phyloP scores from a whole-genome alignment of 2,329 filamentous ascomycete species.

The Beauveria pseudobassiana region DNA sequence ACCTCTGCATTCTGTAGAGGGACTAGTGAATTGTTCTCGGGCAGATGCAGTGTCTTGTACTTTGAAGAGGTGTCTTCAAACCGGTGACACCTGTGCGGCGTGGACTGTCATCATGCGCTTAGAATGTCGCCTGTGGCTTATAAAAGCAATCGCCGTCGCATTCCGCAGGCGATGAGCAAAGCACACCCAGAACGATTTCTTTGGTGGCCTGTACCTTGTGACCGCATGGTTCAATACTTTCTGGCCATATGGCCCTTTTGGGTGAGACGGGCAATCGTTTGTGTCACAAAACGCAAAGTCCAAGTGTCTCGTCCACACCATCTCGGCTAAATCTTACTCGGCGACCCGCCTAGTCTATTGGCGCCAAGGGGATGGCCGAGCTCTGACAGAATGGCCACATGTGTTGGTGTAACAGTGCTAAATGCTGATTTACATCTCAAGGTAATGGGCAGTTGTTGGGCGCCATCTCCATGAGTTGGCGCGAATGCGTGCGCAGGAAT shows the following conservation, averaged over 20 bases:
- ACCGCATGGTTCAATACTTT: too few species aligned
- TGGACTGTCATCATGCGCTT: background rate
- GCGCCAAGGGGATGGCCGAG: background rate
- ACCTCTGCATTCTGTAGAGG: background rate
- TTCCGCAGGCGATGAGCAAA: too few species aligned
- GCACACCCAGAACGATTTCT: background rate
- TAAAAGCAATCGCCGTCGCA: background rate
- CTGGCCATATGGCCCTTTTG: too few species aligned
- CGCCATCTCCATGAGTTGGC: too few species aligned
- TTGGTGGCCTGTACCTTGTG: too few species aligned
- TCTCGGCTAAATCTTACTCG: constrained; percentile 5
- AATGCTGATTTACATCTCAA: too few species aligned
- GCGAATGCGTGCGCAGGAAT: too few species aligned
- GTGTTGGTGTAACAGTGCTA: background rate
- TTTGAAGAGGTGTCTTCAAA: too few species aligned
- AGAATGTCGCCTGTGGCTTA: background rate
- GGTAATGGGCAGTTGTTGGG: too few species aligned
- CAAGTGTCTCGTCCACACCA: background rate
- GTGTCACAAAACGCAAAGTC: background rate
- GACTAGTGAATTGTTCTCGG: too few species aligned
- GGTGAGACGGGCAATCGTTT: background rate
- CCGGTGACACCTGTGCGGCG: background rate
- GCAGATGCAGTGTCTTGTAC: too few species aligned
- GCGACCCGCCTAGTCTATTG: background rate
- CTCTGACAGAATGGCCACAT: background rate